phyloP scores from a whole-genome alignment of 2,329 filamentous ascomycete genomes.

The Monosporascus ibericus region DNA sequence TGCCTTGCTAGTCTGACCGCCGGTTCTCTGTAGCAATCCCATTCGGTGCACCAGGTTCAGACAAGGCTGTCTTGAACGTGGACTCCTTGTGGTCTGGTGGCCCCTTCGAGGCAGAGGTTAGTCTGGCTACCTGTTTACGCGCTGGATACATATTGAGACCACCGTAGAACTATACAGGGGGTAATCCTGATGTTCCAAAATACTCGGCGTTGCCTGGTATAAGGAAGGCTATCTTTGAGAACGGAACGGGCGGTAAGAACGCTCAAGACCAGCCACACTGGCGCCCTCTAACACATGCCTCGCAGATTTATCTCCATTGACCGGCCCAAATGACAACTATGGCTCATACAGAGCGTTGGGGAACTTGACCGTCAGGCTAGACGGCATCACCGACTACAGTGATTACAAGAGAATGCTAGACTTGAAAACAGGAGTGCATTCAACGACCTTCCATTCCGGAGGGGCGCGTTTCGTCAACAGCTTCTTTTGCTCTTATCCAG shows the following conservation, averaged over 20 bases:
- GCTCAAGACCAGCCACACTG: background rate
- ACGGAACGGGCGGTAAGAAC: slow-evolving; percentile 38
- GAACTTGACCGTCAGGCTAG: slow-evolving; percentile 36
- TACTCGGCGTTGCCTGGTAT: slow-evolving; percentile 33
- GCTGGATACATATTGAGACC: slow-evolving; percentile 1
- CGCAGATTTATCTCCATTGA: slow-evolving; percentile 29
- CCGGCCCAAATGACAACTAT: slow-evolving; percentile 34
- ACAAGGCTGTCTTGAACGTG: slow-evolving; percentile 39
- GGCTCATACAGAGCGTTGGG: slow-evolving; percentile 41
- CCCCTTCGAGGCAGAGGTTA: slow-evolving; percentile 37
- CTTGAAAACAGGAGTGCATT: slow-evolving; percentile 35
- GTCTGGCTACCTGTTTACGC: background rate
- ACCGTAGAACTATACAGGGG: slow-evolving; percentile 37
- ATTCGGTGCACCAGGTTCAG: slow-evolving; percentile 34
- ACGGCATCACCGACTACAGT: slow-evolving; percentile 20
- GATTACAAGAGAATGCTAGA: slow-evolving; percentile 38
- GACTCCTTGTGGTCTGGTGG: slow-evolving; percentile 46
- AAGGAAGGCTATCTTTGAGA: slow-evolving; percentile 39
- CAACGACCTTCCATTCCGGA: slow-evolving; percentile 28
- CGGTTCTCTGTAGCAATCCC: slow-evolving; percentile 27
- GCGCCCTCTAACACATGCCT: slow-evolving; percentile 3
- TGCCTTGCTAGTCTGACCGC: background rate
- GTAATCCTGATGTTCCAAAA: slow-evolving; percentile 33
- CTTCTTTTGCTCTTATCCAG: slow-evolving; percentile 39
- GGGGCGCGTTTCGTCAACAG: slow-evolving; percentile 25